These are phyloP conservation scores for Schizochytrium sp. DNA, from an alignment of 108 stramenopile genomes.

Conservation along the genomic window DNA sequence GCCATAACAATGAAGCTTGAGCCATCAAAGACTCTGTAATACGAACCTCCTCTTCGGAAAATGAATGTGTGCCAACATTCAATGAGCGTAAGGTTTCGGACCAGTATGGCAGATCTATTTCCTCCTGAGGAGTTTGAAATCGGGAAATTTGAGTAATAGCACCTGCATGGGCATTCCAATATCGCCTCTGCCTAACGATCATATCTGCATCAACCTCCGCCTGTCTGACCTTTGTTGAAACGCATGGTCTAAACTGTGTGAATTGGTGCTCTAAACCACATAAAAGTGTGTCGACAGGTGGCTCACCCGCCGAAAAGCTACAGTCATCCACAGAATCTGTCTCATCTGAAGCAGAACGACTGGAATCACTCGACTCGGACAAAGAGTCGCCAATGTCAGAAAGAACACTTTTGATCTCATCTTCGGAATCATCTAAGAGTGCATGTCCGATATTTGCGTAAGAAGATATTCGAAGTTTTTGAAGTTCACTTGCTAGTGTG, in stretches of 20 bases:
- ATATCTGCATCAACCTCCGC: neutral
- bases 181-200: neutral
- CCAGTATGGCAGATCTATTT: neutral
- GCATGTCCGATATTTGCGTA: no score
- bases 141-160: neutral
- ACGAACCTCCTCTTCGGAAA: neutral
- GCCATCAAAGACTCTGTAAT: neutral
- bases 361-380: no score
- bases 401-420: no score
- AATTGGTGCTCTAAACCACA: conserved; percentile 14
- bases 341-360: no score
- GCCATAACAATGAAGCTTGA: neutral
- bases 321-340: neutral
- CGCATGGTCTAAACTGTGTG: neutral
- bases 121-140: neutral
- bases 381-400: no score
- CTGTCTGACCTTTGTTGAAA: neutral
- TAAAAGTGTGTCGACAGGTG: neutral
- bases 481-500: neutral
- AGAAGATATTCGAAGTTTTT: neutral
- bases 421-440: no score
- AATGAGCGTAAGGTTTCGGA: neutral
- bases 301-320: neutral
- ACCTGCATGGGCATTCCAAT: neutral
- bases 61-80: neutral